Percentiles rank a stretch among this genome's conserved stretches.
These are phyloP conservation scores for Theileria sp. DNA, from an alignment of 169 alveolate species.

Conservation along the genomic window DNA sequence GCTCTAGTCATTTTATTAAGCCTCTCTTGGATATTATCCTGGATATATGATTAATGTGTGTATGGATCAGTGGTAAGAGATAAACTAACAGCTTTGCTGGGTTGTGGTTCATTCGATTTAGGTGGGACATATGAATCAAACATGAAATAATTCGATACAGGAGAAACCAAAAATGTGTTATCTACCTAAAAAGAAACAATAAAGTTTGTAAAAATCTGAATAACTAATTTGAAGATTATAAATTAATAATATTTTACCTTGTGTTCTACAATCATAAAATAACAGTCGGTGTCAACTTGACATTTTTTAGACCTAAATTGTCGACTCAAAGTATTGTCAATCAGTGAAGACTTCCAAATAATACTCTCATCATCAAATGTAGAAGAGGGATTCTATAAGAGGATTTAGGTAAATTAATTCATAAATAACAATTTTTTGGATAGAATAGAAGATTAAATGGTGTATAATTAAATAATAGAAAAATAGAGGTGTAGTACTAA, in stretches of 20 bases:
- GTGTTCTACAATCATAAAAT: slow-evolving; percentile 57
- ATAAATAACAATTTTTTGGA: too few relatives aligned
- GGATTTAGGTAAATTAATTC: neutral
- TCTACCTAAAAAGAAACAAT: slow-evolving; percentile 5
- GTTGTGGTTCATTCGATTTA: neutral
- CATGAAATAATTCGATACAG: slow-evolving; percentile 35
- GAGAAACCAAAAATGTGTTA: slow-evolving; percentile 32
- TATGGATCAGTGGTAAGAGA: neutral
- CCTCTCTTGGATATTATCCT: slow-evolving; percentile 35
- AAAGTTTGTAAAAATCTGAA: neutral
- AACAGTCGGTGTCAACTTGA: slow-evolving; percentile 57
- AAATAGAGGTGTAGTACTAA: neutral
- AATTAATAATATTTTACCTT: neutral
- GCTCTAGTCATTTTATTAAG: slow-evolving; percentile 27
- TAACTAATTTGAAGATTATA: neutral
- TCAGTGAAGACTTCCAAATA: neutral
- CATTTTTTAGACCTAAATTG: slow-evolving; percentile 34
- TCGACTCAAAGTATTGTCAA: slow-evolving; percentile 13
- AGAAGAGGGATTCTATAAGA: neutral
- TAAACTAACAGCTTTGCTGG: slow-evolving; percentile 1
- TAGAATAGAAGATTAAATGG: neutral
- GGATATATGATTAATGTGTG: neutral
- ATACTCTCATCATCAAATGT: slow-evolving; percentile 14
- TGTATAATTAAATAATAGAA: slow-evolving; percentile 7
- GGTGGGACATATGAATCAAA: slow-evolving; percentile 39